These are phyloP conservation scores for Lunasporangiospora selenospora DNA, from an alignment of 192 early-diverging fungal genomes.

Conservation along the genomic window DNA sequence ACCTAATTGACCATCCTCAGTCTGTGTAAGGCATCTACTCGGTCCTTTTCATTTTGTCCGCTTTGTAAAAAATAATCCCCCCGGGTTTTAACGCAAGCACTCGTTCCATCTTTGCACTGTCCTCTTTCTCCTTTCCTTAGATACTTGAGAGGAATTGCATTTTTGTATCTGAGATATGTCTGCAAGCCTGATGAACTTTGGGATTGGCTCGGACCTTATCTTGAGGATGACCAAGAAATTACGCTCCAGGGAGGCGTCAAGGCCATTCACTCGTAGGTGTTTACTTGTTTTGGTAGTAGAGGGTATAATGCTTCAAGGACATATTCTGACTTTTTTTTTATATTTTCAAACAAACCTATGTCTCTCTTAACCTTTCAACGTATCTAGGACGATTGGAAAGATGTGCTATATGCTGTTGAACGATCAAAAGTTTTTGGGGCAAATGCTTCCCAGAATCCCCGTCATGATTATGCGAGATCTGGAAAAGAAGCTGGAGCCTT, in stretches of 20 bases:
- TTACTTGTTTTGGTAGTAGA: neutral
- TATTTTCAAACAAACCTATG: neutral
- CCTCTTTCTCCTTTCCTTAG: constrained; percentile 48
- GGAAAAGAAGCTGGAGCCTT: constrained; percentile 66
- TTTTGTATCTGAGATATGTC: constrained; percentile 84
- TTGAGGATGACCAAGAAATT: constrained; percentile 84
- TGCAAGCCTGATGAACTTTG: constrained; percentile 77
- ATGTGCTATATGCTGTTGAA: constrained; percentile 69
- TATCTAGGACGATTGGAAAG: constrained; percentile 76
- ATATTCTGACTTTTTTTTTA: neutral
- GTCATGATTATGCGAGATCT: constrained; percentile 81
- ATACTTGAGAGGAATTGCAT: constrained; percentile 78
- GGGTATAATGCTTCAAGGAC: too few species aligned
- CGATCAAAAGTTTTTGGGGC: constrained; percentile 80
- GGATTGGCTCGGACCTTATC: constrained; percentile 80
- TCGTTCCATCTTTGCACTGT: too few species aligned
- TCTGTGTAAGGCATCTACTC: constrained; percentile 64
- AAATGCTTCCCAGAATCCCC: constrained; percentile 85
- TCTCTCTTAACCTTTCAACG: neutral
- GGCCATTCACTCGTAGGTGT: constrained; percentile 63
- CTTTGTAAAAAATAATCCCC: too few species aligned
- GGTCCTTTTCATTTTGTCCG: too few species aligned
- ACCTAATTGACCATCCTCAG: constrained; percentile 76
- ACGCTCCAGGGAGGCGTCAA: constrained; percentile 61
- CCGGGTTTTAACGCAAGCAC: too few species aligned